These are phyloP conservation scores for Trapa bicornis DNA, from an alignment of 345 rosid genomes.

Conservation along the genomic window DNA sequence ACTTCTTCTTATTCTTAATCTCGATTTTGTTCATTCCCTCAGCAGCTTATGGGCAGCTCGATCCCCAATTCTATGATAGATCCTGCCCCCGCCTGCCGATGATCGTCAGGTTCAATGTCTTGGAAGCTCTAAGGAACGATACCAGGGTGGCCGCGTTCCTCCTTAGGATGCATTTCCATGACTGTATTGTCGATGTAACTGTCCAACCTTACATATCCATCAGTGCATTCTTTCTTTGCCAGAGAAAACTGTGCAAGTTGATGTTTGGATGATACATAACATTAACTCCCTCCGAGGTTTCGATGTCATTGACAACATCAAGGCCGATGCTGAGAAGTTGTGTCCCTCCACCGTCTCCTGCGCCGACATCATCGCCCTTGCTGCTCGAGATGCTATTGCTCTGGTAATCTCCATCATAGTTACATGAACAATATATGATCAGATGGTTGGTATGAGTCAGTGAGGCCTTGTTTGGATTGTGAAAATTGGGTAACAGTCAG, in stretches of 20 bases:
- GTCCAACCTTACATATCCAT: too few relatives aligned
- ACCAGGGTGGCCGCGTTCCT: slow-evolving; percentile 75
- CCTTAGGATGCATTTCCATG: slow-evolving; percentile 78
- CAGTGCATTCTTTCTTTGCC: too few relatives aligned
- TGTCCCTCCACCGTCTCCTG: slow-evolving; percentile 72
- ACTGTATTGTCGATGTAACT: slow-evolving; percentile 65
- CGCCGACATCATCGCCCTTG: slow-evolving; percentile 61
- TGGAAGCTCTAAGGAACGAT: slow-evolving; percentile 50
- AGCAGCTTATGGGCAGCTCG: slow-evolving; percentile 20
- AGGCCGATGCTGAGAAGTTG: slow-evolving; percentile 47
- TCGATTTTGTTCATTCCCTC: background rate
- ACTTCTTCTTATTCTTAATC: background rate
- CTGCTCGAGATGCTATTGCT: slow-evolving; percentile 66
- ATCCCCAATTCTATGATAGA: slow-evolving; percentile 39
- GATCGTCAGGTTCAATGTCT: slow-evolving; percentile 53
- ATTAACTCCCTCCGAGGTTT: slow-evolving; percentile 62
- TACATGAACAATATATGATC: background rate
- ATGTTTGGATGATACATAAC: slow-evolving; percentile 13
- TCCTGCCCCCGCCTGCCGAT: slow-evolving; percentile 56
- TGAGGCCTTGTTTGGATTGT: background rate
- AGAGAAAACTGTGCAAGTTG: background rate
- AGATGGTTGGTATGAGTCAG: too few relatives aligned
- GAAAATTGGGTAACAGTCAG: slow-evolving; percentile 29
- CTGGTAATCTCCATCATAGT: slow-evolving; percentile 21
- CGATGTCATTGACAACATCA: slow-evolving; percentile 59